phyloP scores from a whole-genome alignment of 179 eudicot species.

The Heliamphora ciliata region DNA sequence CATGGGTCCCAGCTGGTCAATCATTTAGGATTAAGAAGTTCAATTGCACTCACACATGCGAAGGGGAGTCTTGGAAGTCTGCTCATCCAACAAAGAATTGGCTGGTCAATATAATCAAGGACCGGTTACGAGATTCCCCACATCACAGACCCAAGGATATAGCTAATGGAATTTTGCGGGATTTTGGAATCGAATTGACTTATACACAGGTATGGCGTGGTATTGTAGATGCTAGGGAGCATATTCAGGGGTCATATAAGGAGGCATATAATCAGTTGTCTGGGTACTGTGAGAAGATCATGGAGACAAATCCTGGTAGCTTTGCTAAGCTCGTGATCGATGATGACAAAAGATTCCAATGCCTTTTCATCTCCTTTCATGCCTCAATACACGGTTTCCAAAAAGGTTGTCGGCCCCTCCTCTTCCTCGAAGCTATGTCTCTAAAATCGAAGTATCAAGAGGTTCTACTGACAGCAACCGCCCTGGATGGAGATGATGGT shows the following conservation, averaged over 20 bases:
- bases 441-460: constrained; percentile 73
- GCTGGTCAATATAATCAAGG: constrained; percentile 74
- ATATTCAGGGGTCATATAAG: constrained; percentile 75
- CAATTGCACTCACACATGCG: constrained; percentile 42
- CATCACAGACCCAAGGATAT: constrained; percentile 74
- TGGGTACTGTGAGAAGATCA: constrained; percentile 60
- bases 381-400: constrained; percentile 62
- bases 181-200: constrained; percentile 62
- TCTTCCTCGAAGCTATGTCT: constrained; percentile 70
- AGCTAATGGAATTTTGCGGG: constrained; percentile 55
- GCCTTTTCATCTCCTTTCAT: constrained; percentile 63
- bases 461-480: constrained; percentile 58
- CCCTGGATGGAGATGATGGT: constrained; percentile 51
- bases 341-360: constrained; percentile 62
- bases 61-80: constrained; percentile 43
- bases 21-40: constrained; percentile 44
- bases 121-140: constrained; percentile 63
- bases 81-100: constrained; percentile 61
- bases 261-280: constrained; percentile 71
- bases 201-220: constrained; percentile 83
- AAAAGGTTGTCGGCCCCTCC: constrained; percentile 75
- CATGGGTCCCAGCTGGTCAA: constrained; percentile 36
- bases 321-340: constrained; percentile 50
- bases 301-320: constrained; percentile 77
- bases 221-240: constrained; percentile 70